A percentile compares a stretch with the other conserved stretches of the same genome.
These are phyloP conservation scores for Hyphodiscus sp. DNA, from an alignment of 2,329 filamentous ascomycete genomes.

Conservation along the genomic window DNA sequence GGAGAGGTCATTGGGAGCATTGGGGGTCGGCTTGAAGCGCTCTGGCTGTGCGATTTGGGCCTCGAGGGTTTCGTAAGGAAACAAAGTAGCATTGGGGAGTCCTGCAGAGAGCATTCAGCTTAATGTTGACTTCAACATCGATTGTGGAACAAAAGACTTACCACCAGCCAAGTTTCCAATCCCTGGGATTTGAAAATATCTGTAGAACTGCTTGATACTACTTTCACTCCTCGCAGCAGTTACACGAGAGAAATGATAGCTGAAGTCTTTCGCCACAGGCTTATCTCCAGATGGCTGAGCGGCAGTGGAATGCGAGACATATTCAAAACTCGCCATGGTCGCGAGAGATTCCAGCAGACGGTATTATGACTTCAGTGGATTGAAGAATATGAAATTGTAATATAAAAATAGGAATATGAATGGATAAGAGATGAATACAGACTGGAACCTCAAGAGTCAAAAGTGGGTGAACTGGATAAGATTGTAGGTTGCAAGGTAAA, in stretches of 20 bases:
- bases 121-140: neutral
- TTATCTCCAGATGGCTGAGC: conserved; percentile 10
- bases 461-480: neutral
- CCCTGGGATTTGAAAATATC: conserved; percentile 66
- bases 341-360: neutral
- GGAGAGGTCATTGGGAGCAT: conserved; percentile 41
- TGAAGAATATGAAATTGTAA: neutral
- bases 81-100: conserved; percentile 73
- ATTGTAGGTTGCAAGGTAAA: too few relatives aligned
- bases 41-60: conserved; percentile 69
- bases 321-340: conserved; percentile 24
- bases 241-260: conserved; percentile 68
- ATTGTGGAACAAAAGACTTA: conserved; percentile 31
- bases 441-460: neutral
- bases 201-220: conserved; percentile 75
- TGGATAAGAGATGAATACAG: neutral
- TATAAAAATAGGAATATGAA: neutral
- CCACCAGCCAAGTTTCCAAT: conserved; percentile 57
- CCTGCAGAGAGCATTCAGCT: conserved; percentile 35
- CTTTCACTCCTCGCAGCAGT: conserved; percentile 60
- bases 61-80: conserved; percentile 87
- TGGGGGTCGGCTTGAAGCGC: conserved; percentile 66
- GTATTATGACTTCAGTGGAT: neutral
- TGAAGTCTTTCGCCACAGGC: conserved; percentile 67
- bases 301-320: conserved; percentile 12